phyloP scores from a whole-genome alignment of 164 flowering plant species.

The Sextonia rubra region DNA sequence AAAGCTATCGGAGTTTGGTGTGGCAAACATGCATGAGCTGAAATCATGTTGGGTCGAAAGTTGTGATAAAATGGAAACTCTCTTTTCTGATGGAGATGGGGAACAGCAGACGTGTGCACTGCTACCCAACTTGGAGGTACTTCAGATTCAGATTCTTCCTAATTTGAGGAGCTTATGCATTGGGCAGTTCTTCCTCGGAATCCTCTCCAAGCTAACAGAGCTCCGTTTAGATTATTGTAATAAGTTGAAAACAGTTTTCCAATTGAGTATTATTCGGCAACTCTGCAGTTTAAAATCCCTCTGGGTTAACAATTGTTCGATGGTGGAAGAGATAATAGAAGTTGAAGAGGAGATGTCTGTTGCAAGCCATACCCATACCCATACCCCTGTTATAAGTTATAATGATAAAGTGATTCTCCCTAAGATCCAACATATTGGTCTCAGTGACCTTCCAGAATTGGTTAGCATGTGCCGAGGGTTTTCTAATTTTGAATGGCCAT shows the following conservation, averaged over 20 bases:
- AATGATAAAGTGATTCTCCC: neutral
- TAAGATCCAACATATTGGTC: neutral
- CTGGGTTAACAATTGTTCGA: accelerated
- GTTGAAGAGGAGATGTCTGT: neutral
- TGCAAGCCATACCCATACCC: neutral
- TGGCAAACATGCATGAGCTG: neutral
- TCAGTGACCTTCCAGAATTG: neutral
- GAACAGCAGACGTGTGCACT: neutral
- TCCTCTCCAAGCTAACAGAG: neutral
- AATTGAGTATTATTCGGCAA: neutral
- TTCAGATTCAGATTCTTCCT: neutral
- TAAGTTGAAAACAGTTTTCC: neutral
- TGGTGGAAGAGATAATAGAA: neutral
- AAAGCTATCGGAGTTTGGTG: neutral
- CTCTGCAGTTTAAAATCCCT: neutral
- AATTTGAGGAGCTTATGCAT: neutral
- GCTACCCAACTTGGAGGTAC: neutral
- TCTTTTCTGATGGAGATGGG: neutral
- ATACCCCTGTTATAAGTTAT: neutral
- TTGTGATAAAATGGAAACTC: neutral
- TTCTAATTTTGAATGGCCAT: neutral
- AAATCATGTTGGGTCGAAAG: neutral
- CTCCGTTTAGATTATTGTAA: neutral
- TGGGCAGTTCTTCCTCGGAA: neutral
- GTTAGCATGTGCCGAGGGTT: neutral